These are phyloP conservation scores for Alternaria novae-zelandiae DNA, from an alignment of 2,329 filamentous ascomycete species.

Conservation along the genomic window DNA sequence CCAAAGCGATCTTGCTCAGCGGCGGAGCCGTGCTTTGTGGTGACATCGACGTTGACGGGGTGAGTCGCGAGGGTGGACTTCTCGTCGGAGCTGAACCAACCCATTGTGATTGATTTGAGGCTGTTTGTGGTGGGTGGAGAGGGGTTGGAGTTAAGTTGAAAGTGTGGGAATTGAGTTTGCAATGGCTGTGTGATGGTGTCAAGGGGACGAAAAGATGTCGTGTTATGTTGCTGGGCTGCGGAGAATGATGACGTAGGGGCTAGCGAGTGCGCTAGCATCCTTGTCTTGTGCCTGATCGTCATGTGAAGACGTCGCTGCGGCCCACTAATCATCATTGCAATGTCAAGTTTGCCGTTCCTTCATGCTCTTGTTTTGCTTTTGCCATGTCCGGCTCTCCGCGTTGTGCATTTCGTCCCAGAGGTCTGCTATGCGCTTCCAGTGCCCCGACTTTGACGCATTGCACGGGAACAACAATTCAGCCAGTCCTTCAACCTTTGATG, in stretches of 20 bases:
- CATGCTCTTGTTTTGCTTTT: neutral
- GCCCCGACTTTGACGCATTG: neutral
- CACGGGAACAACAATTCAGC: neutral
- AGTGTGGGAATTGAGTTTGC: neutral
- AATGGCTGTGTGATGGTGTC: conserved; percentile 1
- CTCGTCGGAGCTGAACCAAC: conserved; percentile 33
- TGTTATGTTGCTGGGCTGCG: conserved; percentile 10
- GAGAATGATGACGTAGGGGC: conserved; percentile 14
- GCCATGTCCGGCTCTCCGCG: neutral
- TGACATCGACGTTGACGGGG: conserved; percentile 32
- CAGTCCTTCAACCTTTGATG: neutral
- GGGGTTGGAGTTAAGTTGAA: neutral
- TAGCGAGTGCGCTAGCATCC: conserved; percentile 10
- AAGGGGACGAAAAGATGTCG: neutral
- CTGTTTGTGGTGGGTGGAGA: neutral
- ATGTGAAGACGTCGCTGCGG: neutral
- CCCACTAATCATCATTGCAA: neutral
- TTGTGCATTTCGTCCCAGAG: neutral
- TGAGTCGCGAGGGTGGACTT: conserved; percentile 24
- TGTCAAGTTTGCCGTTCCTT: neutral
- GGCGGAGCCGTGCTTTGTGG: conserved; percentile 34
- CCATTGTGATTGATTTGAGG: conserved; percentile 25
- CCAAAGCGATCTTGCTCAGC: conserved; percentile 44
- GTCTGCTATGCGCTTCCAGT: neutral
- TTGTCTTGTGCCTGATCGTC: conserved; percentile 13